Base-by-base conservation (phyloP, 2,329 filamentous ascomycete genomes). In the Graphilbum fragrans region DNA sequence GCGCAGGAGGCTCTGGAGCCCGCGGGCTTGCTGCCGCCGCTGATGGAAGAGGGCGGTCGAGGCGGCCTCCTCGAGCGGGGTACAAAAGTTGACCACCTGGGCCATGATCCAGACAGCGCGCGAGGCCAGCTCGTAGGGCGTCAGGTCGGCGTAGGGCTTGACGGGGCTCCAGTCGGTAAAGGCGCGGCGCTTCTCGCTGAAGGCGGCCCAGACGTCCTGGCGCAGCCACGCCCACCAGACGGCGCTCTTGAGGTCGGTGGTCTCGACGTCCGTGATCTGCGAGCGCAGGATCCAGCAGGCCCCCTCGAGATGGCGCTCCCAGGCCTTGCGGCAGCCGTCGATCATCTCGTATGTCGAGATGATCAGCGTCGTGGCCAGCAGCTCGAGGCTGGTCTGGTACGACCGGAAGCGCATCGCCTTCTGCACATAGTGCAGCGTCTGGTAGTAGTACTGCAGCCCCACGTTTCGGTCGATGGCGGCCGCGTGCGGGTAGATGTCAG, bases 291-390 rank as follows among this genome's bases (percentile, higher is more conserved):
- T 80, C 70, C 75, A 79, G 47, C 80, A 80, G 0, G 79, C 72
- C 0, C 76, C 76, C 50, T 78, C 72, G 0, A 80, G 59, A 50
- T 80, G 76, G 2, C 72, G 60, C 45, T 80, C 71, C 76, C 77
- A 80, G 27, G 36, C 36, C 35, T 44, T 42, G 36, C 32, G 35
- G 18, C 31, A 38, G 4, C 37, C 41, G 33, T 76, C 71, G 17
- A 79, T 66, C 76, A 80, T 80, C 54, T 80, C 76, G 47, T 79
- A 80, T 0, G 72, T 74, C 11, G 72, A 76, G 23, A 80, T 72
- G 14, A 79, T 63, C 1, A 80, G 57, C 0, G 72, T 67, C 0
- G 74, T 80, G 0, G 71, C 69, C 20, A 78, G 63, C 0, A 81
- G 59, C 50, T 80, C 76, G 11, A 63, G 62, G 21, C 70, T 75